Conservation (phyloP, 352 stramenopile species). For the Phytopythium mirpurense region DNA sequence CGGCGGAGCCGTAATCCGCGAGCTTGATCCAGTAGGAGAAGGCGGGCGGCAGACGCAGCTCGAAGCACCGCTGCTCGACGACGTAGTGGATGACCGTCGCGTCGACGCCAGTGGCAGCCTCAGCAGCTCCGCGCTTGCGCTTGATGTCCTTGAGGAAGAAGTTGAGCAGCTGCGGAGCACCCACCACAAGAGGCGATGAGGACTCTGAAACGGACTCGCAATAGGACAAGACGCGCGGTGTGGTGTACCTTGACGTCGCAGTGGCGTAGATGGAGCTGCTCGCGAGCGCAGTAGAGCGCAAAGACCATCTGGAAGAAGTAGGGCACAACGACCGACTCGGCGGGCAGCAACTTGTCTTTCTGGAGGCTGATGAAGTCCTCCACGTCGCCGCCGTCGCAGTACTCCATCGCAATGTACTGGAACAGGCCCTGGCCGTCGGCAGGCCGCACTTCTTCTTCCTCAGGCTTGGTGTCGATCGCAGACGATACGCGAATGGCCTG, state of each 20-base stretch:
- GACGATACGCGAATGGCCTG: constrained; percentile 11
- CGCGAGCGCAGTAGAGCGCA: constrained; percentile 88
- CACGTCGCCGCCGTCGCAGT: constrained; percentile 94
- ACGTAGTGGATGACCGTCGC: constrained; percentile 44
- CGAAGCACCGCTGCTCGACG: constrained; percentile 50
- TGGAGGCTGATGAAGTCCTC: constrained; percentile 93
- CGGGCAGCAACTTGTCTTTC: constrained; percentile 56
- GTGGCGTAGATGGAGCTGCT: constrained; percentile 93
- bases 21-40: constrained; percentile 94
- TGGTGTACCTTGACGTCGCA: constrained; percentile 95
- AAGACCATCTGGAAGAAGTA: constrained; percentile 98
- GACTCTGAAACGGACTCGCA: too few species aligned
- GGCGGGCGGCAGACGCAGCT: constrained; percentile 44
- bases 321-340: constrained; percentile 48
- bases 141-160: constrained; percentile 93
- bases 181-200: constrained; percentile 3
- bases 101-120: constrained; percentile 14
- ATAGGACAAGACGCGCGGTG: neutral
- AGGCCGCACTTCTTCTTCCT: constrained; percentile 6
- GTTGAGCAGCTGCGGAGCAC: constrained; percentile 88
- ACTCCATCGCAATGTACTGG: constrained; percentile 99
- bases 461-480: constrained; percentile 7
- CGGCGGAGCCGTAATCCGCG: constrained; percentile 96
- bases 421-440: constrained; percentile 30
- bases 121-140: constrained; percentile 19